Base-by-base conservation (phyloP, 176 grass and related monocot species). In the Lolium rigidum region DNA sequence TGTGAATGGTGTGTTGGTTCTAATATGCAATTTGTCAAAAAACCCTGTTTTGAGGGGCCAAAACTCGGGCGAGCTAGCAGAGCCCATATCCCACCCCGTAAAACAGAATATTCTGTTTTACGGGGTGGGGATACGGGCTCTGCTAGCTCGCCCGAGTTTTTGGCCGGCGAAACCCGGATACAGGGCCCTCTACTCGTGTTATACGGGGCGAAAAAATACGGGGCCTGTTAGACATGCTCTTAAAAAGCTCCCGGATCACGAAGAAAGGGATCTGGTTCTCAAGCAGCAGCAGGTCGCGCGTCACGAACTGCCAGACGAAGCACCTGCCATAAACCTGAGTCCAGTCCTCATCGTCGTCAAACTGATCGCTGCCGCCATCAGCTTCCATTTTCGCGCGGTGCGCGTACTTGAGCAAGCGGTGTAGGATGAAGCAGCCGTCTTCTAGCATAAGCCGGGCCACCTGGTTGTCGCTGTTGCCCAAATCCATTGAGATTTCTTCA, bases 211-310 rank as follows among this genome's bases (percentile, higher is more conserved):
- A n/a, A n/a, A n/a, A n/a, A n/a, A n/a, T n/a, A n/a, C n/a, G n/a
- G n/a, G n/a, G n/a, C n/a, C n/a, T n/a, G n/a, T n/a, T n/a, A n/a
- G n/a, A n/a, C n/a, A n/a, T n/a, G n/a, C n/a, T n/a, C n/a, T n/a
- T n/a, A n/a, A 83, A 78, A 0, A 94, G 54, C 15, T 35, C 24
- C 6, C 16, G 14, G 1, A 94, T 7, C 1, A 91, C 26, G 35
- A 61, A 85, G 28, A 91, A 79, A 2, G 92, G 92, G 25, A 94
- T 85, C 83, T 91, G 92, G 14, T 94, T 94, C 43, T 94, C 25
- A 11, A 94, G 71, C 31, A 91, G 47, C 9, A 94, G 61, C 35
- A 94, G 26, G 48, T 94, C 92, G 0, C 55, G 7, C 11, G 60
- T 20, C 18, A 94, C 65, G 1, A 81, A 3, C 3, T 24, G 20